Base-by-base conservation (phyloP, 345 rosid species). In the Aquilaria yunnanensis region DNA sequence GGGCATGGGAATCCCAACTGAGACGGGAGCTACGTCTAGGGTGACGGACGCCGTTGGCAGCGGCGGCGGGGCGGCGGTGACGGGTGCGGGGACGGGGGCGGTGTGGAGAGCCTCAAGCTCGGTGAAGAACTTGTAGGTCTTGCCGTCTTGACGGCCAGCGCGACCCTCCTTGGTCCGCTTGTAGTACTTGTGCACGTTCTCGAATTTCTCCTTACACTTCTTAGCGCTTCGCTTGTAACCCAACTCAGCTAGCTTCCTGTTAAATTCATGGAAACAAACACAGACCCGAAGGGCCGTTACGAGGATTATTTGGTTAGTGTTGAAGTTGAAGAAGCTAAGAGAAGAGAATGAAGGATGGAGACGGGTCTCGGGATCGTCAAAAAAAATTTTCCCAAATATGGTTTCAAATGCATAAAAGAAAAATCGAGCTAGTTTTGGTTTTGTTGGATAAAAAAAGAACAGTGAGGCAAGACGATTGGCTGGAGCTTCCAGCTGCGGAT, bases 201-300 rank as follows among this genome's bases (percentile, higher is more conserved):
- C 96, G 72, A 92, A 92, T 73, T 92, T 92, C 62, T 92, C 98
- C 67, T 82, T 92, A 72, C 98, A 92, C 72, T 88, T 92, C 77
- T 92, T 92, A 4, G 94, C 87, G 70, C 79, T 92, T 59, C 98
- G 76, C 60, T 66, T 77, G 79, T 81, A 88, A 53, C 98, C 98
- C 29, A 79, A 64, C 80, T 88, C 96, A 62, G 76, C 83, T 10
- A 92, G 76, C 79, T 92, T 88, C 83, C 98, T 92, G 91, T 56
- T 57, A 16, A 6, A 59, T 53, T 32, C 45, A 68, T 14, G 5
- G 30, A 55, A 68, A 34, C 29, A 54, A 31, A 13, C 10, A 12
- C 12, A 13, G 6, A 52, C 13, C 6, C 10, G 4, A 3, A 29
- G 3, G 33, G 5, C 3, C 32, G n/a, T 56, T 33, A 6, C 4